Base-by-base conservation (phyloP, 208 protist species). In the Trypanosoma cruzi region DNA sequence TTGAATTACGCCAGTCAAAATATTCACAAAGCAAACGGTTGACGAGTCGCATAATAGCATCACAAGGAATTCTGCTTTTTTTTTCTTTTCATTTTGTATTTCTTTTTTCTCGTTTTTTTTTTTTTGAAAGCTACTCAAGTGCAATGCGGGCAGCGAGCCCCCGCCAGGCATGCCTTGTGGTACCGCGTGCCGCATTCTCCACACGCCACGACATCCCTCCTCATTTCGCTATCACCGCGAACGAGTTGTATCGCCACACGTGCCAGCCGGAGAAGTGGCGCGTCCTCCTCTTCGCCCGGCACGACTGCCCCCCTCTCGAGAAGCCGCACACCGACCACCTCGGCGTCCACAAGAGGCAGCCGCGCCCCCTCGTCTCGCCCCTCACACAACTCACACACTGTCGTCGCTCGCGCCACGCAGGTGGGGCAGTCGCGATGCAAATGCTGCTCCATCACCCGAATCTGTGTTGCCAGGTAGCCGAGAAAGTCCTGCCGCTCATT, bases 311-410 rank as follows among this genome's bases (percentile, higher is more conserved):
- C 11, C 13, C 5, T 53, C 29, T 64, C 58, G 24, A 64, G 58
- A 2, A 67, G 49, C 26, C 22, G 24, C 28, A 67, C n/a, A 46
- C 49, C 62, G 31, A 57, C 3, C 14, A 67, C 34, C 22, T 67
- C 49, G 2, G 62, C n/a, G 26, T 67, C 44, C 5, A 36, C 44
- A 32, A 67, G 46, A 42, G 62, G 62, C 24, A 57, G 29, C 36
- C 62, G 44, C 26, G 62, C 62, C 1, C 16, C 18, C 29, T 36
- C 49, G 10, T 67, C 32, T 37, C 62, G 48, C 4, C 2, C 54
- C 0, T 44, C 56, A 55, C 65, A 62, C 32, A 71, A 28, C 42
- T 63, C 57, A 63, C 65, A 71, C 52, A 71, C 56, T 22, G 28
- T 46, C 20, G 53, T 62, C 13, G 52, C 37, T 22, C 65, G 36